Evolutionary conservation across 805 yeast species (phyloP).

Genomic region (Nakazawaea holstii): DNA sequence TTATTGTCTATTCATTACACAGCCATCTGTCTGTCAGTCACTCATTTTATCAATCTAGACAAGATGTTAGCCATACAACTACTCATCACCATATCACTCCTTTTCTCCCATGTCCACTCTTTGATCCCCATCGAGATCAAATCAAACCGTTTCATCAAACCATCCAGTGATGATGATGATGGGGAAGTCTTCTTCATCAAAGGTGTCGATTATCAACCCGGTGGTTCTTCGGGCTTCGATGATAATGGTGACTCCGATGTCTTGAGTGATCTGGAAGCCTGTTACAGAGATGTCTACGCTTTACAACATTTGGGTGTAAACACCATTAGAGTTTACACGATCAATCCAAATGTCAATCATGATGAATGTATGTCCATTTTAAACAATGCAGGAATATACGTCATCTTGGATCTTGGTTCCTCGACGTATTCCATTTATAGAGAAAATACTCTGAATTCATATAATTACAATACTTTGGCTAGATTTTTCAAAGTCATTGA

Average conservation of each 20-base stretch:
- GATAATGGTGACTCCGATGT: conserved; percentile 46
- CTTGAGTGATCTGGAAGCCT: conserved; percentile 59
- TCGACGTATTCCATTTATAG: conserved; percentile 68
- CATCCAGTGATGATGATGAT: conserved; percentile 30
- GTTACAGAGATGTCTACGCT: conserved; percentile 75
- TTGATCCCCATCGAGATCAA: conserved; percentile 51
- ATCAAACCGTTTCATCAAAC: conserved; percentile 57
- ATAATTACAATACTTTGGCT: conserved; percentile 62
- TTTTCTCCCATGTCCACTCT: conserved; percentile 26
- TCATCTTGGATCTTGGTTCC: conserved; percentile 77
- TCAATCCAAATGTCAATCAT: conserved; percentile 80
- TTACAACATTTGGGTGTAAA: conserved; percentile 80
- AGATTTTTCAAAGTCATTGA: conserved; percentile 83
- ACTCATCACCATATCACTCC: background rate
- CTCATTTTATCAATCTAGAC: too few relatives aligned
- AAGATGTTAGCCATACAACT: background rate
- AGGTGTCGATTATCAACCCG: conserved; percentile 92
- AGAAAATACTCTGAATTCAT: conserved; percentile 62
- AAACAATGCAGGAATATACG: conserved; percentile 88
- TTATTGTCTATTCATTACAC: too few relatives aligned
- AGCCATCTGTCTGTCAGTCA: too few relatives aligned
- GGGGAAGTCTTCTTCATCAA: conserved; percentile 70
- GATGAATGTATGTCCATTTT: conserved; percentile 89
- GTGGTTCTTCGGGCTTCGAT: conserved; percentile 70
- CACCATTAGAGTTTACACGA: conserved; percentile 77